Evolutionary conservation across 2,329 filamentous ascomycete genomes (phyloP), one percentile per base, ranked within the genome.

Genomic region (Akanthomyces uredinophilus): DNA sequence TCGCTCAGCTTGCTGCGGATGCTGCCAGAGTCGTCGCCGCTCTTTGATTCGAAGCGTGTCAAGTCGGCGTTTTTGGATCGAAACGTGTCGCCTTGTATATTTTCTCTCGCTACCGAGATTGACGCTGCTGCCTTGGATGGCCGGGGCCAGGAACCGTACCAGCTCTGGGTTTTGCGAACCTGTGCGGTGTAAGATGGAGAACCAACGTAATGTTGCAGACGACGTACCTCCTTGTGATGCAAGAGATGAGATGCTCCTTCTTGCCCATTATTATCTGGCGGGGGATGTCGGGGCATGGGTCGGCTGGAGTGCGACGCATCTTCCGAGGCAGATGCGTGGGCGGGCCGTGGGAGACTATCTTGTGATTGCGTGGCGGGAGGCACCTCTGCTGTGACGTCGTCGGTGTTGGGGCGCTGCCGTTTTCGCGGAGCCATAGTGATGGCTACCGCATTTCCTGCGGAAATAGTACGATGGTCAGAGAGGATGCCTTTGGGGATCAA

Each of bases 121-220:
- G 84, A 87, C 32, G 85, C 79, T 18, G 77, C 74, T 7, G 85
- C 82, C 68, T 87, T 87, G 35, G 80, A 75, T 39, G 73, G 70
- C 64, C 81, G 77, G 20, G 83, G 81, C 83, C 83, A 87, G 20
- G 85, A 83, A 59, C 83, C 83, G 70, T 87, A 87, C 85, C 85
- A 88, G 70, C 84, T 87, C 53, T 77, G 77, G 10, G 79, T 73
- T 69, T 84, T 84, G 63, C 77, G 79, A 43, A 80, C 72, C 82
- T 85, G 67, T 1, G 13, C 16, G 16, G 47, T 13, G 1, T 32
- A 35, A 54, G 44, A 61, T 60, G 68, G 32, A 65, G 63, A 20
- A 62, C 13, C 13, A 4, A 24, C 37, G 16, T 5, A 22, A 16
- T 53, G 27, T 5, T 16, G 10, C 4, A 47, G 11, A 4, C 24